phyloP scores from a whole-genome alignment of 768 basidiomycete genomes.

The Kwoniella bestiolae region DNA sequence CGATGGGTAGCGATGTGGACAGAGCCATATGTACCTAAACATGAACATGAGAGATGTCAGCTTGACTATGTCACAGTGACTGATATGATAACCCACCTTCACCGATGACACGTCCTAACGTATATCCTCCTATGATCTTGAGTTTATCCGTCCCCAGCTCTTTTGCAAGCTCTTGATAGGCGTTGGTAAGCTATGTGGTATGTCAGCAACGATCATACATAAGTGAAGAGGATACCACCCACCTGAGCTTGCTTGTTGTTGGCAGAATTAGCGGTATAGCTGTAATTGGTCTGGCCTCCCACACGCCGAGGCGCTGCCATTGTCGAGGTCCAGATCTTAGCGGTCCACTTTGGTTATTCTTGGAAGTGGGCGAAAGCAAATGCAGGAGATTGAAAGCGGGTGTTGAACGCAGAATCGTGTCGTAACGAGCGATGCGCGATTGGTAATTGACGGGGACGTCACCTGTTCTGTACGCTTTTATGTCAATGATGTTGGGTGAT shows the following conservation, averaged over 20 bases:
- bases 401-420: neutral
- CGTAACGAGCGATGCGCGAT: no score
- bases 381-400: neutral
- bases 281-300: conserved; percentile 23
- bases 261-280: conserved; percentile 11
- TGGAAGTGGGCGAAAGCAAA: no score
- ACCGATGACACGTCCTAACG: conserved; percentile 88
- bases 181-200: conserved; percentile 75
- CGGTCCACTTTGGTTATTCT: neutral
- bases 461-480: no score
- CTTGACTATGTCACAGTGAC: no score
- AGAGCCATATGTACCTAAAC: conserved; percentile 87
- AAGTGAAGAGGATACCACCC: conserved; percentile 5
- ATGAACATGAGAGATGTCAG: neutral
- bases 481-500: no score
- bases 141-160: conserved; percentile 90
- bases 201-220: conserved; percentile 5
- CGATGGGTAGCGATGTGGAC: conserved; percentile 94
- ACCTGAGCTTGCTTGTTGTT: conserved; percentile 41
- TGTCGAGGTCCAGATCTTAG: neutral
- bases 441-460: no score
- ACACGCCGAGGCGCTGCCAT: conserved; percentile 27
- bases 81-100: no score
- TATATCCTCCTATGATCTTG: conserved; percentile 91
- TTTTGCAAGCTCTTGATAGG: conserved; percentile 96